Evolutionary conservation across 2,329 filamentous ascomycete species (phyloP), one percentile per base, ranked within the genome.

Genomic region (Neofusicoccum ribis): DNA sequence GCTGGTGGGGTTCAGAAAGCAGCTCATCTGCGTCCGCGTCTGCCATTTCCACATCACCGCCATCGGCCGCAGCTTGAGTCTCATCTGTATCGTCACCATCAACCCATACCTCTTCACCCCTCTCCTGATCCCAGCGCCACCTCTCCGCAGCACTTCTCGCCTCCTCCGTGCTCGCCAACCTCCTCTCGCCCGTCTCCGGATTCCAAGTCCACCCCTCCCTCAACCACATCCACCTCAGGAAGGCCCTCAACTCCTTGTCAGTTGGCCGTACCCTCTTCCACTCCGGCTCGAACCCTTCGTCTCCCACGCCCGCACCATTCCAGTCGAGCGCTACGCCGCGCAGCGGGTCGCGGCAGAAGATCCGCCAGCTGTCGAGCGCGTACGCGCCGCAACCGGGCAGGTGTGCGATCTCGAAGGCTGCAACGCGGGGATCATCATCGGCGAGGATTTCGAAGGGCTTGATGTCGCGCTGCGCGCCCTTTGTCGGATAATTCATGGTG

Each of bases 241-340:
- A 97, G 0, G 92, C 92, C 49, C 91, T 84, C n/a, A 97, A 80
- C 76, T 97, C 93, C 78, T 97, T 97, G 76, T 97, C 93, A 49
- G 83, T 80, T 0, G 93, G 92, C 56, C 90, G 74, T 0, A 97
- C 92, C 3, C 91, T 85, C 84, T 93, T 95, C 93, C 93, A 97
- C 77, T 97, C 93, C 0, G 92, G 91, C 70, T 92, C 88, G 73
- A 93, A 92, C 14, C 34, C 69, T 3, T 65, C 63, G 12, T 59
- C 63, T n/a, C 50, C 41, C 69, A 71, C 79, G 68, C 69, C 85
- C 73, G 71, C 81, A 1, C 90, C 90, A 71, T 87, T 88, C 86
- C 89, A 92, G 68, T 89, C 86, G 9, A 78, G 74, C 1, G 89
- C 87, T 17, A 88, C 76, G 0, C 88, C 89, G 7, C 93, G 85